These are phyloP conservation scores for Mediolabrus comicus DNA, from an alignment of 108 stramenopile genomes.

Conservation along the genomic window DNA sequence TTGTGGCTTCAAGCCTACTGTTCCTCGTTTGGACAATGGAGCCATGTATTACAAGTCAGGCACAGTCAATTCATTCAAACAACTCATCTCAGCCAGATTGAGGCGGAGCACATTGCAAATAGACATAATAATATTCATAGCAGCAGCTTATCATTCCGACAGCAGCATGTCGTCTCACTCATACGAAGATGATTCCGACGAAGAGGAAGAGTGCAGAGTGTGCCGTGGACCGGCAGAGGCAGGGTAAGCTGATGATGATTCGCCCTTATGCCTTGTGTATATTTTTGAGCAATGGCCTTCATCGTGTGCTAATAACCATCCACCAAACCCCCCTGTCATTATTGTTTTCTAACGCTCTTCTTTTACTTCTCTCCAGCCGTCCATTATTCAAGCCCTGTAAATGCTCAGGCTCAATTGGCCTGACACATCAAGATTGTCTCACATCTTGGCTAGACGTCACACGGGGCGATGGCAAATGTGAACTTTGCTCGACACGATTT, in stretches of 20 bases:
- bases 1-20: conserved; percentile 2
- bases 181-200: conserved; percentile 28
- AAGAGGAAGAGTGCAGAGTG: conserved; percentile 87
- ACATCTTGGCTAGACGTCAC: conserved; percentile 85
- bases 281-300: too few relatives aligned
- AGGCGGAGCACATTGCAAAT: not conserved
- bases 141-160: not conserved
- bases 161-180: not conserved
- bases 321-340: too few relatives aligned
- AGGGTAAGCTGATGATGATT: conserved; percentile 60
- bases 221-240: conserved; percentile 89
- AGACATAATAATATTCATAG: not conserved
- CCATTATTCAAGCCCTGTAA: conserved; percentile 84
- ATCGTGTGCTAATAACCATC: too few relatives aligned
- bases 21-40: not conserved
- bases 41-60: too few relatives aligned
- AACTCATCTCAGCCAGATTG: too few relatives aligned
- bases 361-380: conserved; percentile 39
- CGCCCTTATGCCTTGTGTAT: too few relatives aligned
- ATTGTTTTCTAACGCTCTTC: not conserved
- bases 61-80: too few relatives aligned
- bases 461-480: conserved; percentile 74
- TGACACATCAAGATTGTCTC: conserved; percentile 91
- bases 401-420: conserved; percentile 89
- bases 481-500: conserved; percentile 83